Evolutionary conservation across 2,329 filamentous ascomycete genomes (phyloP), one percentile per base, ranked within the genome.

Genomic region (Emmonsia crescens): DNA sequence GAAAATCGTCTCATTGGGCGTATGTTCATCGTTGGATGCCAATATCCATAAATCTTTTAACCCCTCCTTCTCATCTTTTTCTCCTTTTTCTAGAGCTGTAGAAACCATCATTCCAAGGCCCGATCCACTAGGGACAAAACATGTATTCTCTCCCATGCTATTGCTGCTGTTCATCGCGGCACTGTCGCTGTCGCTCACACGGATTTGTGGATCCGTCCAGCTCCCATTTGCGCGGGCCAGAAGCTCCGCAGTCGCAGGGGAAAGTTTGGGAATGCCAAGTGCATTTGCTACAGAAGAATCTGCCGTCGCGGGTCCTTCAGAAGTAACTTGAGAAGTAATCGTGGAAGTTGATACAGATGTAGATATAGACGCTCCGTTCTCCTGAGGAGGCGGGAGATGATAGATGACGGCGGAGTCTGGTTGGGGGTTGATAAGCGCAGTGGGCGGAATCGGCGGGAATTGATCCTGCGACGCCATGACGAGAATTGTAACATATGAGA

Each of bases 181-280:
- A 5, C 27, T 21, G 21, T 42, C 55, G 24, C 19, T 46, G 21
- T 57, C 24, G 38, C 55, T 57, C 5, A 29, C 24, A 31, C 38
- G 14, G 12, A 40, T 57, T 24, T 57, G 54, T 21, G 33, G 54
- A 36, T 19, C 42, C 8, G 19, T 29, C 52, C 31, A 46, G 29
- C 36, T 61, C 33, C 60, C 55, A 44, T 54, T 61, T 21, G 46
- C 54, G 14, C 60, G 52, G 27, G 54, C 54, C 19, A 58, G 27
- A 29, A 61, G 54, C 33, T 61, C 60, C 24, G 55, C 29, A 29
- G 55, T 61, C 16, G 60, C 54, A 27, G 60, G 33, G 10, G 60
- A 61, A 58, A 61, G 54, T 52, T 58, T 61, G 9, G 60, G 55
- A 8, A 61, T 61, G 29, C 24, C 31, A 31, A 40, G 14, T 21